Evolutionary conservation across 208 protist genomes (phyloP).

Genomic region (Crithidia mellificae): DNA sequence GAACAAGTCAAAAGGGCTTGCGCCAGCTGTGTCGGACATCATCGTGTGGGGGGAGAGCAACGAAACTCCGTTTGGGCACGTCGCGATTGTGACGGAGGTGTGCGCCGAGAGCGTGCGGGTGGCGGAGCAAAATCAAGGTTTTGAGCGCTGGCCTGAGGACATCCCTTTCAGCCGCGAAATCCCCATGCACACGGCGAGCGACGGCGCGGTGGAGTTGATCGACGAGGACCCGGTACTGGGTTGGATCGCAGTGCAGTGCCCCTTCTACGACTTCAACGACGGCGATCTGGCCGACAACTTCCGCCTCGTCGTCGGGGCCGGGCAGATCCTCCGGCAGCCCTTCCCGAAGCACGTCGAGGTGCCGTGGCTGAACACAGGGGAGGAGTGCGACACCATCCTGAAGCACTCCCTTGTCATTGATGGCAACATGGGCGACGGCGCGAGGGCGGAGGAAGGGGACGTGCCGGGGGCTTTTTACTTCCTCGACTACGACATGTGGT

Average conservation of each 20-base stretch:
- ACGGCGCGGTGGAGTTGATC: constrained; percentile 38
- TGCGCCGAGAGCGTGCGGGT: constrained; percentile 36
- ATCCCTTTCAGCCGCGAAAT: constrained; percentile 60
- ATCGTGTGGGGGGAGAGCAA: constrained; percentile 58
- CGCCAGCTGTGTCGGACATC: constrained; percentile 52
- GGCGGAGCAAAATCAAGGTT: constrained; percentile 78
- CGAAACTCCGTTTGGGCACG: constrained; percentile 61
- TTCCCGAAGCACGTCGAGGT: constrained; percentile 47
- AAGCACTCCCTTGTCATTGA: constrained; percentile 52
- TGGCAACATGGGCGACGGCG: constrained; percentile 36
- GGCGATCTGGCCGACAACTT: constrained; percentile 66
- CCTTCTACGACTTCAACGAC: constrained; percentile 49
- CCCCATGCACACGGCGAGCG: constrained; percentile 18
- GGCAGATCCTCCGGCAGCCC: constrained; percentile 50
- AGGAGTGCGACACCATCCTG: constrained; percentile 62
- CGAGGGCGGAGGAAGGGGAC: constrained; percentile 37
- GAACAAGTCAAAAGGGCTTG: constrained; percentile 36
- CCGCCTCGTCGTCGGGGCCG: constrained; percentile 43
- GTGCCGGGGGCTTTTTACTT: constrained; percentile 72
- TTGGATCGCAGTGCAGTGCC: constrained; percentile 54
- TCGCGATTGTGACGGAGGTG: constrained; percentile 57
- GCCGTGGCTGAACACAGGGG: constrained; percentile 50
- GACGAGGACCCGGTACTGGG: constrained; percentile 64
- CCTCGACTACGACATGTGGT: constrained; percentile 81
- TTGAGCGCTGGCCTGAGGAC: constrained; percentile 50